These are phyloP conservation scores for Diddensiella transvaalensis DNA, from an alignment of 805 yeast species.

Conservation along the genomic window DNA sequence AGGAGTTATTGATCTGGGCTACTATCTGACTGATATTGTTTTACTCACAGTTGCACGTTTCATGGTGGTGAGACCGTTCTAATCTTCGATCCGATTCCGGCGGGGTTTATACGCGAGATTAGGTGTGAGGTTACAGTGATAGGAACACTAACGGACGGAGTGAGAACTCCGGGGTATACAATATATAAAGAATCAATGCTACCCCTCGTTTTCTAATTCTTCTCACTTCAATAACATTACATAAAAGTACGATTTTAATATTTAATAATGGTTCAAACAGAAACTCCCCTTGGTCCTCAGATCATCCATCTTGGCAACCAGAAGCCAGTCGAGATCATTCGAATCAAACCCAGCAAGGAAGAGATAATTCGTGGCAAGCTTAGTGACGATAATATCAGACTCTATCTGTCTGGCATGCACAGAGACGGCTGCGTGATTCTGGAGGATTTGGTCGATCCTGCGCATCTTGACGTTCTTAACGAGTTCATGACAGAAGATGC, in stretches of 20 bases:
- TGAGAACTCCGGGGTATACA: background rate
- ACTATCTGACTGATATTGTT: too few relatives aligned
- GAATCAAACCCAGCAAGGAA: conserved; percentile 7
- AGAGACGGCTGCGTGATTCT: conserved; percentile 14
- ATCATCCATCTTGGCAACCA: conserved; percentile 11
- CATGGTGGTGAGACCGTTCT: too few relatives aligned
- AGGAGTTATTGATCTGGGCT: too few relatives aligned
- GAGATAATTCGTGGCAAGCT: conserved; percentile 9
- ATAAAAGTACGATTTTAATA: background rate
- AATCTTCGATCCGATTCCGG: background rate
- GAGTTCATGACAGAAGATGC: conserved; percentile 16
- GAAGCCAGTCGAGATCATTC: conserved; percentile 10
- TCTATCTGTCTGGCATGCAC: conserved; percentile 14
- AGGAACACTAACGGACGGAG: background rate
- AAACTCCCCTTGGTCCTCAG: conserved; percentile 3
- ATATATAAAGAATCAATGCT: background rate
- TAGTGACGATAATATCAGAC: conserved; percentile 8
- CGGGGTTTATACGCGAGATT: background rate
- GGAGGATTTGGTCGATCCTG: conserved; percentile 13
- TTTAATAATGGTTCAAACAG: background rate
- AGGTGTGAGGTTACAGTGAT: background rate
- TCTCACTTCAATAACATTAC: too few relatives aligned
- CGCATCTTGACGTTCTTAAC: conserved; percentile 10
- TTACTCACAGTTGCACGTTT: too few relatives aligned
- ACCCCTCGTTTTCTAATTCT: background rate